Base-by-base conservation (phyloP, 768 basidiomycete genomes). In the Pleurotus giganteus region DNA sequence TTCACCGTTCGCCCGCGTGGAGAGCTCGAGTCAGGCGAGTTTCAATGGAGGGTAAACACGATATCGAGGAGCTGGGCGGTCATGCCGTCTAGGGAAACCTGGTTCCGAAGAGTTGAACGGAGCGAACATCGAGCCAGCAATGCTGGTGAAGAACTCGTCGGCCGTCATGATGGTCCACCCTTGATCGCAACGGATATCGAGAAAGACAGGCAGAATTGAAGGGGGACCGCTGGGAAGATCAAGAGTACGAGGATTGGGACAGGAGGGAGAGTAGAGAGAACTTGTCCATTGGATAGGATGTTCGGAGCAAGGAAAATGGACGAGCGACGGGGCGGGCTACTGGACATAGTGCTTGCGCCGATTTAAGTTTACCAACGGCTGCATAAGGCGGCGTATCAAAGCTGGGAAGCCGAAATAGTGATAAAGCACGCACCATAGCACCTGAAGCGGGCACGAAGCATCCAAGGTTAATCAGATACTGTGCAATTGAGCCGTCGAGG, bases 121-220 rank as follows among this genome's bases (percentile, higher is more conserved):
- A 27, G 59, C 42, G 64, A 36, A 6, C 69, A 59, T 8, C n/a
- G 63, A 64, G 21, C 67, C 61, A 15, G 2, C 17, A 0, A 23
- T 15, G n/a, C 6, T 37, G 0, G 84, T 82, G 66, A 97, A 97
- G 73, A 98, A 98, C 66, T 98, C 97, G 69, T 98, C 96, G 62
- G 98, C 97, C 1, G 91, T 91, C 80, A 98, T 91, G 0, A 94
- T 94, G 28, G 93, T 75, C 28, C 98, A 79, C 1, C 86, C 82
- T 56, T 95, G 89, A 2, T 84, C 79, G 68, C 96, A 96, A 9
- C 97, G 68, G 49, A 95, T 88, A 1, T 83, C 78, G 7, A 95
- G 80, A 53, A 97, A 79, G 6, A 98, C 71, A 0, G 98, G 69
- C 2, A 88, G 76, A 0, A 86, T 78, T 84, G 89, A 94, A 6